Evolutionary conservation across 768 basidiomycete genomes (phyloP).

Genomic region (Crucibulum laeve): DNA sequence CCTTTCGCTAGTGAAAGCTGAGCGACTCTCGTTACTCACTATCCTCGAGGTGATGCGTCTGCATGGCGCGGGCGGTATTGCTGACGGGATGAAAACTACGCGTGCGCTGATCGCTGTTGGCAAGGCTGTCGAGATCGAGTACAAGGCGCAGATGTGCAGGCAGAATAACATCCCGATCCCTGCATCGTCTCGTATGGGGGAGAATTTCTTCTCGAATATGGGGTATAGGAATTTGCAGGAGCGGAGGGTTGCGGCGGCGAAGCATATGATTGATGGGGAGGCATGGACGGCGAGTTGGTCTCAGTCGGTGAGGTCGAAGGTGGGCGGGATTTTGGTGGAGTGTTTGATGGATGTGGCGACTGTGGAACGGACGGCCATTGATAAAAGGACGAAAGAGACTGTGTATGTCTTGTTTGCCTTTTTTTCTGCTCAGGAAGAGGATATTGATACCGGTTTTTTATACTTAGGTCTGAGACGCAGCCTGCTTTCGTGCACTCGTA

Average conservation of each 20-base stretch:
- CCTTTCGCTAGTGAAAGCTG: conserved; percentile 66
- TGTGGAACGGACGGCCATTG: conserved; percentile 55
- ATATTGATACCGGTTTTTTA: conserved; percentile 5
- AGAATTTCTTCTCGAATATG: conserved; percentile 50
- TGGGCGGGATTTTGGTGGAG: conserved; percentile 83
- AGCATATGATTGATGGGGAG: conserved; percentile 61
- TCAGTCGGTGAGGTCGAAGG: conserved; percentile 64
- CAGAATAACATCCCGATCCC: conserved; percentile 54
- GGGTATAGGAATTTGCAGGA: conserved; percentile 62
- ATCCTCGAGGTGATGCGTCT: conserved; percentile 87
- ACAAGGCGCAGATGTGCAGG: conserved; percentile 79
- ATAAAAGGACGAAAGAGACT: conserved; percentile 54
- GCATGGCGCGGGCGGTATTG: conserved; percentile 70
- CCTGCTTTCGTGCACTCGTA: conserved; percentile 91
- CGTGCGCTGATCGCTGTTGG: conserved; percentile 79
- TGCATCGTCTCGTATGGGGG: conserved; percentile 18
- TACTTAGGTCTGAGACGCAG: conserved; percentile 64
- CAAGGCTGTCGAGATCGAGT: conserved; percentile 83
- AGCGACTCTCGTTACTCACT: conserved; percentile 82
- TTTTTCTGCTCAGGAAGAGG: neutral
- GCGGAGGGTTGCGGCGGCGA: conserved; percentile 61
- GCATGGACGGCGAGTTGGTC: conserved; percentile 83
- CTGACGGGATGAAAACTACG: conserved; percentile 86
- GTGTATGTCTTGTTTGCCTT: conserved; percentile 35
- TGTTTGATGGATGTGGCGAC: conserved; percentile 81